Evolutionary conservation across 2,329 filamentous ascomycete genomes (phyloP).

Genomic region (Knufia petricola): DNA sequence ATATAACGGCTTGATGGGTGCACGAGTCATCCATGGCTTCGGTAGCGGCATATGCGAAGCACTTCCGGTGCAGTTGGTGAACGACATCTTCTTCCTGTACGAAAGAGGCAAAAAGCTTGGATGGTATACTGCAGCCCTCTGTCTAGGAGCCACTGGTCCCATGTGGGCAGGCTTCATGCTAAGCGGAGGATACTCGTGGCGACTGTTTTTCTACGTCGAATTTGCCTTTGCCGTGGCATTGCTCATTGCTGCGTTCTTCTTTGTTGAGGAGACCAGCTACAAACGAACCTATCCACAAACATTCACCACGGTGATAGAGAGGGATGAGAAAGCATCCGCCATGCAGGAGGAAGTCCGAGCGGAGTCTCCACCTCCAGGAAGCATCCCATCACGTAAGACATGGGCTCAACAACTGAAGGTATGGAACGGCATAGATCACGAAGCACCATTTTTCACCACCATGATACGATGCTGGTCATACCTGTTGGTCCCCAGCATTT

Average conservation of each 20-base stretch:
- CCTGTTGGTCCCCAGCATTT: slow-evolving; percentile 39
- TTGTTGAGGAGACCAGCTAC: slow-evolving; percentile 53
- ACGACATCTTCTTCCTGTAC: slow-evolving; percentile 41
- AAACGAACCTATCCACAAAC: slow-evolving; percentile 9
- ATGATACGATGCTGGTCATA: slow-evolving; percentile 40
- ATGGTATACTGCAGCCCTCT: slow-evolving; percentile 44
- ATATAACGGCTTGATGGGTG: slow-evolving; percentile 35
- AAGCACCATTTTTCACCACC: slow-evolving; percentile 38
- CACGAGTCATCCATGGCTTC: slow-evolving; percentile 35
- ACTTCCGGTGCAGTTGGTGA: slow-evolving; percentile 39
- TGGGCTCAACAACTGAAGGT: slow-evolving; percentile 36
- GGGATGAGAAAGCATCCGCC: slow-evolving; percentile 15
- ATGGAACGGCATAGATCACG: slow-evolving; percentile 35
- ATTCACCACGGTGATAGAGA: not conserved
- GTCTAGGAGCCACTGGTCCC: slow-evolving; percentile 30
- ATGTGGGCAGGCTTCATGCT: slow-evolving; percentile 55
- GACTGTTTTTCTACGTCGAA: slow-evolving; percentile 53
- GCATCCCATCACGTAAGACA: slow-evolving; percentile 32
- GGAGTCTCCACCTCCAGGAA: slow-evolving; percentile 21
- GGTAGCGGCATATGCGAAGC: slow-evolving; percentile 39
- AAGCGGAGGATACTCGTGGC: slow-evolving; percentile 48
- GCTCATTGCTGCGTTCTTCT: slow-evolving; percentile 43
- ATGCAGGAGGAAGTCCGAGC: slow-evolving; percentile 26
- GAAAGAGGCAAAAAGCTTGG: slow-evolving; percentile 44
- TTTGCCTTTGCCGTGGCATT: slow-evolving; percentile 43